phyloP scores from a whole-genome alignment of 2,329 filamentous ascomycete species.

The Fusarium armeniacum region DNA sequence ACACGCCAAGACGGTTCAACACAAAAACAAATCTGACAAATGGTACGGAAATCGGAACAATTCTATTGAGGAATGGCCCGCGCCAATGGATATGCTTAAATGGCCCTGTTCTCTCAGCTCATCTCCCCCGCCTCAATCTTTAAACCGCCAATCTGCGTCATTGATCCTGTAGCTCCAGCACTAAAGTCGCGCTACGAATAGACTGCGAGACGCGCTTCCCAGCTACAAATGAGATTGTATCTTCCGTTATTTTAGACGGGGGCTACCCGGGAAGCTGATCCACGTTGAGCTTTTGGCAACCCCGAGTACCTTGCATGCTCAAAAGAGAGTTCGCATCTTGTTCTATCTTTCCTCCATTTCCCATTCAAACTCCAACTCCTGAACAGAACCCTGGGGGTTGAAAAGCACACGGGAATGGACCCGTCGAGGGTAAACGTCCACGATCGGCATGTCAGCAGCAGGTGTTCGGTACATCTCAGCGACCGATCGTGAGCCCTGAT shows the following conservation, averaged over 20 bases:
- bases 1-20: slow-evolving; percentile 38
- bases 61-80: neutral
- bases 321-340: neutral
- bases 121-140: neutral
- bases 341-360: neutral
- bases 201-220: too few relatives aligned
- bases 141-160: neutral
- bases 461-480: too few relatives aligned
- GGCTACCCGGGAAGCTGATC: too few relatives aligned
- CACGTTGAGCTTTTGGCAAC: too few relatives aligned
- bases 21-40: slow-evolving; percentile 38
- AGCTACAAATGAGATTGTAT: too few relatives aligned
- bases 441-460: neutral
- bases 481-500: neutral
- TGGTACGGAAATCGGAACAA: neutral
- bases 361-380: neutral
- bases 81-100: slow-evolving; percentile 20
- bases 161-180: neutral
- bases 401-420: neutral
- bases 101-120: slow-evolving; percentile 4
- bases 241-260: too few relatives aligned
- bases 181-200: too few relatives aligned
- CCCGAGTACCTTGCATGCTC: too few relatives aligned
- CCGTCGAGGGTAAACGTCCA: neutral
- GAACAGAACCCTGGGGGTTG: neutral